Conservation (phyloP, 148 eudicot species). For the Rhododendron ovatum region DNA sequence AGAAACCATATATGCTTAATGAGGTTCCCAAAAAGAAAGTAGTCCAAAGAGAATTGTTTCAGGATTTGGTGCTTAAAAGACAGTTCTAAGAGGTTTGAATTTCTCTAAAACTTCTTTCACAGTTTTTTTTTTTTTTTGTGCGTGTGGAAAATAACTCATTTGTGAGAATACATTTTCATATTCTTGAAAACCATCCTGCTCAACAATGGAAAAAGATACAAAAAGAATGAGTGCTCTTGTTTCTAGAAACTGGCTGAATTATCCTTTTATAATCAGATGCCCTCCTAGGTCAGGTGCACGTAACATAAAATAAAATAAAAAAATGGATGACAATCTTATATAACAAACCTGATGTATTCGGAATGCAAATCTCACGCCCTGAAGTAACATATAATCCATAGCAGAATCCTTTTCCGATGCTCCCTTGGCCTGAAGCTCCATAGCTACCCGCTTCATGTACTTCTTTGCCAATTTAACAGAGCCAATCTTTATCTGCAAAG, state of each 20-base stretch:
- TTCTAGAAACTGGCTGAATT: background rate
- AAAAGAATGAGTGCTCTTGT: background rate
- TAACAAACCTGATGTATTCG: conserved; percentile 75
- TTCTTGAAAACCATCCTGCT: background rate
- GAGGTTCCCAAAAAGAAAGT: background rate
- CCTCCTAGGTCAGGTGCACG: background rate
- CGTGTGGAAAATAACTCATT: background rate
- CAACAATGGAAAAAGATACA: background rate
- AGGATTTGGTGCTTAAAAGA: background rate
- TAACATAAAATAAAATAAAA: background rate
- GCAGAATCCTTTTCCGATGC: conserved; percentile 64
- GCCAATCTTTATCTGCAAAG: conserved; percentile 61
- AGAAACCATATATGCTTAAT: background rate
- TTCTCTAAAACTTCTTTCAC: background rate
- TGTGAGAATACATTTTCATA: background rate
- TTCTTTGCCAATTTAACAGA: conserved; percentile 75
- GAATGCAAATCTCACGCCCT: conserved; percentile 88
- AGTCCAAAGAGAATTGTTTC: background rate
- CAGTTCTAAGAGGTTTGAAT: background rate
- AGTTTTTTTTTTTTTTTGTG: background rate
- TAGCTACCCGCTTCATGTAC: conserved; percentile 80
- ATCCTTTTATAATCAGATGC: background rate
- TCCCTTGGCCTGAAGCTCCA: conserved; percentile 66
- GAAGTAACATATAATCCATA: conserved; percentile 80
- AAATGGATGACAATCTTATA: background rate